Evolutionary conservation across 225 moss, liverwort and hornwort genomes (phyloP).

Genomic region (Rhytidiadelphus loreus): DNA sequence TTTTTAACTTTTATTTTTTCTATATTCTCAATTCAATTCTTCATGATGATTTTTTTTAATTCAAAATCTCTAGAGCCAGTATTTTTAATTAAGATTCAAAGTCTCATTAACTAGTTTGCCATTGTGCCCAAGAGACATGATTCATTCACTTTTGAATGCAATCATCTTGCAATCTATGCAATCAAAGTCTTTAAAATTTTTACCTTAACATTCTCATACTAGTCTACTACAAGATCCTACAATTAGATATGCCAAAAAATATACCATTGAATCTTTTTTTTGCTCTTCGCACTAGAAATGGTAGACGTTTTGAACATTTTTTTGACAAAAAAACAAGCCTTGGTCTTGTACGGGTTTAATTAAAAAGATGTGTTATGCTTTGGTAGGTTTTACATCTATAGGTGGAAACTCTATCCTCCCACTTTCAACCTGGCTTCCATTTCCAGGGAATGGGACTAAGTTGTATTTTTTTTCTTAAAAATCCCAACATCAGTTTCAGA

Average conservation of each 20-base stretch:
- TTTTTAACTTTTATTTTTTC: background rate
- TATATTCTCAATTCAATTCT: background rate
- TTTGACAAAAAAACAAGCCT: background rate
- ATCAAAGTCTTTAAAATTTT: background rate
- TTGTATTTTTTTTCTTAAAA: background rate
- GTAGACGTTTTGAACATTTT: too few relatives aligned
- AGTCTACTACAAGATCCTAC: background rate
- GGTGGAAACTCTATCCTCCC: background rate
- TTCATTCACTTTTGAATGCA: background rate
- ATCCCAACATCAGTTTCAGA: background rate
- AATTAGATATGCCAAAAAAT: background rate
- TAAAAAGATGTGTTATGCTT: too few relatives aligned
- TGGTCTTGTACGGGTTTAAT: fast-evolving
- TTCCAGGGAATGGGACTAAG: fast-evolving
- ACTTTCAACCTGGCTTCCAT: background rate
- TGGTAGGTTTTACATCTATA: background rate
- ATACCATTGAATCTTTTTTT: fast-evolving
- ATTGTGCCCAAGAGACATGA: background rate
- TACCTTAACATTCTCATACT: background rate
- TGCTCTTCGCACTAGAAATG: background rate
- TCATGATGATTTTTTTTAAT: too few relatives aligned
- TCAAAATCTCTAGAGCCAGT: background rate
- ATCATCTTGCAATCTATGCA: background rate
- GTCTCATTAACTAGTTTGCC: background rate
- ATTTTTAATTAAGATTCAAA: background rate